phyloP scores from a whole-genome alignment of 202 grass and related monocot genomes.

The Digitaria exilis region DNA sequence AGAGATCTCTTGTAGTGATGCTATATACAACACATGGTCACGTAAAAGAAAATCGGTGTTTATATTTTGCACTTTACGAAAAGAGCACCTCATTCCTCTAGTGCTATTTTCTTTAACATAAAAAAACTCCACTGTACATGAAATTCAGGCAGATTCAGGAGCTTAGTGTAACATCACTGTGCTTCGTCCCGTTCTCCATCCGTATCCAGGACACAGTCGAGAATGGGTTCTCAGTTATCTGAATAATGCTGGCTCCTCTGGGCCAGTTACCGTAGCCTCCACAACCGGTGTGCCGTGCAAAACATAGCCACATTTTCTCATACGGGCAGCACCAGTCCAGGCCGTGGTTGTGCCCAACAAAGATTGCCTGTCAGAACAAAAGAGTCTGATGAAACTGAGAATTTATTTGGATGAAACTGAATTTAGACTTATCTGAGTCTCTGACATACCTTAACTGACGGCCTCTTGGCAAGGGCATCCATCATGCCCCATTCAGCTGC shows the following conservation, averaged over 20 bases:
- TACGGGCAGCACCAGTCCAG: conserved; percentile 91
- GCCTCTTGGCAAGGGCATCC: conserved; percentile 60
- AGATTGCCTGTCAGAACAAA: conserved; percentile 53
- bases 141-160: conserved; percentile 27
- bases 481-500: conserved; percentile 81
- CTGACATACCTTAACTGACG: conserved; percentile 63
- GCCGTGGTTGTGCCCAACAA: conserved; percentile 87
- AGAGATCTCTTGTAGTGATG: too few species aligned
- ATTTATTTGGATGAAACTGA: not conserved
- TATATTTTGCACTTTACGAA: too few species aligned
- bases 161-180: conserved; percentile 57
- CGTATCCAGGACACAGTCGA: conserved; percentile 69
- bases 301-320: conserved; percentile 75
- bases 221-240: conserved; percentile 51
- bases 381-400: not conserved
- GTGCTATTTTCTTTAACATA: not conserved
- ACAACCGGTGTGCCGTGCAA: conserved; percentile 78
- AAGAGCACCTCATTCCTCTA: too few species aligned
- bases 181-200: conserved; percentile 70
- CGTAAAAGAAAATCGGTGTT: too few species aligned
- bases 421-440: not conserved
- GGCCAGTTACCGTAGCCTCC: conserved; percentile 78
- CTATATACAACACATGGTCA: too few species aligned
- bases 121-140: not conserved
- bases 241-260: conserved; percentile 64